These are phyloP conservation scores for Colletotrichum magnum DNA, from an alignment of 2,329 filamentous ascomycete genomes.

Conservation along the genomic window DNA sequence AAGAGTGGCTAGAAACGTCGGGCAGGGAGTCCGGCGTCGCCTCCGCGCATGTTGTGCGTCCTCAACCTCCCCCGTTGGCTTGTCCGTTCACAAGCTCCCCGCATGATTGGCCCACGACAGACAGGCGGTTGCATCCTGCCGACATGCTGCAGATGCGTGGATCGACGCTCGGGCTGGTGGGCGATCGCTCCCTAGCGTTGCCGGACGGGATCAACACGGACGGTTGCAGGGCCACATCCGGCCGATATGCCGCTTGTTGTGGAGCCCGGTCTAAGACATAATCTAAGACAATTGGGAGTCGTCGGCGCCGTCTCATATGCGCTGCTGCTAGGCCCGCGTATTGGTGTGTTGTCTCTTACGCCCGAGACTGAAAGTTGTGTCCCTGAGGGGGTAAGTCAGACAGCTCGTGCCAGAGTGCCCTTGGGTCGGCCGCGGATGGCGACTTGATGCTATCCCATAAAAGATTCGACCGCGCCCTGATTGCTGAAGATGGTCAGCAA, in stretches of 20 bases:
- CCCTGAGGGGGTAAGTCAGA: too few relatives aligned
- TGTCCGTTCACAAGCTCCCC: too few relatives aligned
- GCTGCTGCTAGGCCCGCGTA: neutral
- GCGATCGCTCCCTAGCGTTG: constrained; percentile 5
- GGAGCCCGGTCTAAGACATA: constrained; percentile 19
- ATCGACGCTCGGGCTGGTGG: constrained; percentile 4
- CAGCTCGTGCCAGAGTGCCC: too few relatives aligned
- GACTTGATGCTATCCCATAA: neutral
- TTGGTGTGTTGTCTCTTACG: neutral
- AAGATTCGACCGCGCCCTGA: neutral
- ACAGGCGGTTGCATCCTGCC: too few relatives aligned
- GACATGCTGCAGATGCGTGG: neutral
- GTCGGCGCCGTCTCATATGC: neutral
- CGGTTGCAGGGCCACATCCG: constrained; percentile 23
- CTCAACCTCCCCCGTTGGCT: too few relatives aligned
- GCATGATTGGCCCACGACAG: too few relatives aligned
- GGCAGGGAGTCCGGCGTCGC: too few relatives aligned
- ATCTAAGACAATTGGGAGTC: constrained; percentile 29
- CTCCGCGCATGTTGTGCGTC: too few relatives aligned
- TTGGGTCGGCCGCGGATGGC: too few relatives aligned
- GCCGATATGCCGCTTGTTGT: constrained; percentile 11
- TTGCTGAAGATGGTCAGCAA: neutral
- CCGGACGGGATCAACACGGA: constrained; percentile 12
- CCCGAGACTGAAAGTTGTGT: too few relatives aligned
- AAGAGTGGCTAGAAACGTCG: too few relatives aligned